phyloP scores from a whole-genome alignment of 176 grass and related monocot genomes.

The Oryza coarctata region DNA sequence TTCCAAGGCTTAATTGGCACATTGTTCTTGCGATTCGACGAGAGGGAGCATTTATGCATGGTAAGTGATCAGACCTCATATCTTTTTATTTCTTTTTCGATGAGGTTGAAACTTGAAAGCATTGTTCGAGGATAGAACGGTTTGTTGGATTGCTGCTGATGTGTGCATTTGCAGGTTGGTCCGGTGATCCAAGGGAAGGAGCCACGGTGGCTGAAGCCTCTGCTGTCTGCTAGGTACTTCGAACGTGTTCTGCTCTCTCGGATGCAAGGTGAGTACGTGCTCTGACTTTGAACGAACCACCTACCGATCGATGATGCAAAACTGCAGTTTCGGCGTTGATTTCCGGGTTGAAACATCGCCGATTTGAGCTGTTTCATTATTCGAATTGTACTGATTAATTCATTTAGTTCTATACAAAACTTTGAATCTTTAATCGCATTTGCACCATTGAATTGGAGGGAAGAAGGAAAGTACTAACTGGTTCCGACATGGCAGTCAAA shows the following conservation, averaged over 20 bases:
- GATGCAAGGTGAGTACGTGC: constrained; percentile 41
- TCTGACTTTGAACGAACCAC: constrained; percentile 39
- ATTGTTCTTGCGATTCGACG: no score
- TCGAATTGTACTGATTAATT: not conserved
- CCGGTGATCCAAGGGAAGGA: constrained; percentile 32
- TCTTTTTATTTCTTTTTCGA: not conserved
- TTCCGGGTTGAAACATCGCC: no score
- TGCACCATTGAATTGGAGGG: not conserved
- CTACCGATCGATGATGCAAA: not conserved
- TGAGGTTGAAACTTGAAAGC: no score
- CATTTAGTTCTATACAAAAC: not conserved
- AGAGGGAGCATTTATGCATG: no score
- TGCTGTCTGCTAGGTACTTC: constrained; percentile 52
- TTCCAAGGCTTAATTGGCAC: no score
- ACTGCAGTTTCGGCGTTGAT: not conserved
- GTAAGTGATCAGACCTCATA: no score
- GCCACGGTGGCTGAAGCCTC: constrained; percentile 51
- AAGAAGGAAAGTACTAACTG: not conserved
- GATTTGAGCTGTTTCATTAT: not conserved
- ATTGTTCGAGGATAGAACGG: no score
- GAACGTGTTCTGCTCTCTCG: constrained; percentile 44
- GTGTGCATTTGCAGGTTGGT: constrained; percentile 30
- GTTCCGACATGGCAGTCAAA: no score
- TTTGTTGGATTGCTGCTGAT: not conserved
- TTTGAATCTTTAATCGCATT: not conserved